Evolutionary conservation across 768 basidiomycete species (phyloP), one percentile per base, ranked within the genome.

Genomic region (Gymnopilus junonius): DNA sequence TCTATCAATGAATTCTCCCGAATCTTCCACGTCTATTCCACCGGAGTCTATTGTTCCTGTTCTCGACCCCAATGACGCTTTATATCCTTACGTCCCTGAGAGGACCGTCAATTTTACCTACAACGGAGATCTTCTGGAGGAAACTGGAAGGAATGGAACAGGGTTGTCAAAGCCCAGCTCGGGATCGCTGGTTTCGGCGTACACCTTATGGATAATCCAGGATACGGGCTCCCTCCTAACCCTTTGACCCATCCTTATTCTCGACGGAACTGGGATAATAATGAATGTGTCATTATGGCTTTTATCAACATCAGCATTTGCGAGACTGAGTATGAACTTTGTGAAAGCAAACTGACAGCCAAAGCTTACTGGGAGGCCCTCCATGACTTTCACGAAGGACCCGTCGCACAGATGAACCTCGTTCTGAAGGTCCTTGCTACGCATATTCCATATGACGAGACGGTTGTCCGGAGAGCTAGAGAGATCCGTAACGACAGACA

Each of bases 321-420:
- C 3, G 32, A 50, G 12, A 39, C 43, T 32, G 58, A 64, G 25
- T 14, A 15, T 17, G 58, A 64, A 11, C 50, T 39, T 2, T 25
- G 59, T 10, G 40, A 61, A 29, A 17, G 40, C 15, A 10, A 42
- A 21, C 17, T 23, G 14, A 61, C 66, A 8, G 65, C 68, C 1
- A 42, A 56, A 0, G 61, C 31, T 0, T 63, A 53, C 35, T 71
- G 64, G 64, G 21, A 53, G 0, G 40, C 31, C 0, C 50, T 71
- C 0, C 51, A 50, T n/a, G 34, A 31, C 0, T 21, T 60, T 8
- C 69, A 70, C n/a, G 66, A 71, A 35, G 67, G 69, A 3, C 71
- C 71, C 1, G 60, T 72, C 17, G 43, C 56, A 7, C 71, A 72
- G 35, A 66, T 68, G 20, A 31, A 56, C 6, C 59, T 70, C 1